These are phyloP conservation scores for Mortierella sp. DNA, from an alignment of 371 early-diverging fungal genomes.

Conservation along the genomic window DNA sequence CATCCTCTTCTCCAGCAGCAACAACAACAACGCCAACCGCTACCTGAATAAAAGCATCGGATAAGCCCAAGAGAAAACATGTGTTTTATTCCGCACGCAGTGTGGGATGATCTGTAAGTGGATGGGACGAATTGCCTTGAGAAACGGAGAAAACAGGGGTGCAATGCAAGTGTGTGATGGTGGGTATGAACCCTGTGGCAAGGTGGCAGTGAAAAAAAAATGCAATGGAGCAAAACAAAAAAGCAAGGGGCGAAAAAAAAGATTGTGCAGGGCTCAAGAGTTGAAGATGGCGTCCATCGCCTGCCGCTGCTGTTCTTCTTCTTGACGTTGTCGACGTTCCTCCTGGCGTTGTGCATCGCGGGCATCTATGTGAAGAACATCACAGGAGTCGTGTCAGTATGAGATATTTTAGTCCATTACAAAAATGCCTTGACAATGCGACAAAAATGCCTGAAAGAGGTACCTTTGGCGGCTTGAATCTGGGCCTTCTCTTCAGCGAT, in stretches of 20 bases:
- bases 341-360: conserved; percentile 47
- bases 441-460: not conserved
- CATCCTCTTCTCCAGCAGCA: not conserved
- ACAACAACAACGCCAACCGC: not conserved
- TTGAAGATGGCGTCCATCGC: conserved; percentile 45
- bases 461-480: conserved; percentile 54
- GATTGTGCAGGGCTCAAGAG: conserved; percentile 13
- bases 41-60: not conserved
- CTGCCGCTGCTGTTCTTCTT: conserved; percentile 12
- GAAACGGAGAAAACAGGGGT: not conserved
- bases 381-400: not conserved
- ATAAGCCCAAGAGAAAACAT: not conserved
- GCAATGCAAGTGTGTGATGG: not conserved
- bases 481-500: conserved; percentile 52
- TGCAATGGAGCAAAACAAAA: not conserved
- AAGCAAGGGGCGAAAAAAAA: not conserved
- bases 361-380: conserved; percentile 24
- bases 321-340: conserved; percentile 35
- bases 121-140: not conserved
- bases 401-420: too few species aligned
- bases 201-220: not conserved
- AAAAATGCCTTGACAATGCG: not conserved
- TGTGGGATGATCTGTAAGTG: not conserved
- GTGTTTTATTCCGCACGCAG: conserved; percentile 12
- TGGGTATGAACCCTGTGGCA: conserved; percentile 10